phyloP scores from a whole-genome alignment of 176 grass and related monocot species.

The Thalia dealbata region DNA sequence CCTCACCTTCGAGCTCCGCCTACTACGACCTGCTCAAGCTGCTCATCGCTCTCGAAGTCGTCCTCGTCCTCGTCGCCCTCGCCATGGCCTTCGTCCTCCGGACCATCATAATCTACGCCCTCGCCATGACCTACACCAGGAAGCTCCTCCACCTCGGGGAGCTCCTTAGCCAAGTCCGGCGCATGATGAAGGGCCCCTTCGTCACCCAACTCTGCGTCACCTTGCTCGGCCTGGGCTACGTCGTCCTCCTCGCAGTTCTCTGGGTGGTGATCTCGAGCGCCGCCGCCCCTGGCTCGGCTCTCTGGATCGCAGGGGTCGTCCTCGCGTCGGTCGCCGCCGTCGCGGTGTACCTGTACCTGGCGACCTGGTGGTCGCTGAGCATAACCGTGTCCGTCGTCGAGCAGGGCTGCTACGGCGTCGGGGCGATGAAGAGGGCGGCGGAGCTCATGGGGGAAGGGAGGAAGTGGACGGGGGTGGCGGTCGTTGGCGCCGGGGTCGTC shows the following conservation, averaged over 20 bases:
- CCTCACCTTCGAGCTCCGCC: slow-evolving; percentile 17
- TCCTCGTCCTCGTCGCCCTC: slow-evolving; percentile 8
- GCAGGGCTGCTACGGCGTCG: slow-evolving; percentile 11
- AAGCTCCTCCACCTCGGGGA: slow-evolving; percentile 14
- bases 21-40: slow-evolving; percentile 9
- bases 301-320: not conserved
- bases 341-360: not conserved
- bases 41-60: not conserved
- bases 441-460: slow-evolving; percentile 21
- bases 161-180: slow-evolving; percentile 1
- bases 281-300: not conserved
- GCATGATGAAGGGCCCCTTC: slow-evolving; percentile 23
- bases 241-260: not conserved
- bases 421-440: slow-evolving; percentile 10
- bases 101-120: not conserved
- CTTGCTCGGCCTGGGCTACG: not conserved
- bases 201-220: slow-evolving; percentile 9
- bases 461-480: slow-evolving; percentile 9
- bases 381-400: slow-evolving; percentile 20
- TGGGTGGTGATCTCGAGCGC: not conserved
- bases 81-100: not conserved
- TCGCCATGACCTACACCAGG: slow-evolving; percentile 3
- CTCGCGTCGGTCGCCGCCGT: not conserved
- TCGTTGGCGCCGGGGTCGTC: not conserved
- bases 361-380: slow-evolving; percentile 4